Percentiles rank a stretch among this genome's conserved stretches.
These are phyloP conservation scores for Phytophthora litchii DNA, from an alignment of 352 stramenopile species.

Conservation along the genomic window DNA sequence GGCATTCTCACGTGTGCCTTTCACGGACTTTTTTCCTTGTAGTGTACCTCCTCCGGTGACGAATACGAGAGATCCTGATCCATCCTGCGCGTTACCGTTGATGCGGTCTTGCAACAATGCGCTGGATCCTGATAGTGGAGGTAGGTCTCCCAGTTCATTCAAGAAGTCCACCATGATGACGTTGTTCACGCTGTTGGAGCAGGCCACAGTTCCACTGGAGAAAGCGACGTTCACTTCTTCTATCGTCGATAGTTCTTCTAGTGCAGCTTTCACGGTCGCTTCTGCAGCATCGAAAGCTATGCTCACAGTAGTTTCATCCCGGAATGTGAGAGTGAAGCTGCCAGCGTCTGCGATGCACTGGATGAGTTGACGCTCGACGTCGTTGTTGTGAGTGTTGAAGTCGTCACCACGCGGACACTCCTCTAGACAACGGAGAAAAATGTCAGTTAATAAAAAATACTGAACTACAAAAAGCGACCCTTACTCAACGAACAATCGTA, in stretches of 20 bases:
- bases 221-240: slow-evolving; percentile 52
- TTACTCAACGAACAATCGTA: slow-evolving; percentile 77
- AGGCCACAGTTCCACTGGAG: slow-evolving; percentile 36
- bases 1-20: slow-evolving; percentile 70
- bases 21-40: slow-evolving; percentile 48
- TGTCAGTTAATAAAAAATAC: background rate
- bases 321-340: slow-evolving; percentile 72
- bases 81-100: slow-evolving; percentile 58
- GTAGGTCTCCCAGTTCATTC: slow-evolving; percentile 63
- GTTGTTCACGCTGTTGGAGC: slow-evolving; percentile 41
- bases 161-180: slow-evolving; percentile 70
- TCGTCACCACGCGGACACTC: slow-evolving; percentile 78
- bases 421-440: slow-evolving; percentile 31
- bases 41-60: slow-evolving; percentile 42
- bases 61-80: slow-evolving; percentile 55
- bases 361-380: slow-evolving; percentile 64
- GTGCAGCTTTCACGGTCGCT: slow-evolving; percentile 42
- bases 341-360: slow-evolving; percentile 63
- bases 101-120: slow-evolving; percentile 50
- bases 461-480: background rate
- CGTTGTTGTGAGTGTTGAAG: slow-evolving; percentile 64
- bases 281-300: slow-evolving; percentile 49
- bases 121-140: slow-evolving; percentile 45
- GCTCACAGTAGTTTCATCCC: slow-evolving; percentile 53
- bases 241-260: slow-evolving; percentile 56